Evolutionary conservation across 2,329 filamentous ascomycete species (phyloP).

Genomic region (Metarhizium anisopliae): DNA sequence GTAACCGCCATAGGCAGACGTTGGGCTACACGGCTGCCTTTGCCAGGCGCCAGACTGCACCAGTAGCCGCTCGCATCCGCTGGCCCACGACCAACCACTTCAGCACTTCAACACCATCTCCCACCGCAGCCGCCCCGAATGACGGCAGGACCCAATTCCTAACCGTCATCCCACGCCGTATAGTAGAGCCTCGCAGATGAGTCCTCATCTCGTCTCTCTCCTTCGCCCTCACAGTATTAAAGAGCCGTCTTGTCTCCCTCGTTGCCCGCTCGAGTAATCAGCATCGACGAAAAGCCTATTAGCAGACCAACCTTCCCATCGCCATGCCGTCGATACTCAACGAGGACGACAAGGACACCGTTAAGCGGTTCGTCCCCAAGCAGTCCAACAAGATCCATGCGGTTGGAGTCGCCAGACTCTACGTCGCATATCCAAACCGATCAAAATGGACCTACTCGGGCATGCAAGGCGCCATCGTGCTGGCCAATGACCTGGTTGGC

Average conservation of each 20-base stretch:
- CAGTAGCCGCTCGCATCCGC: not conserved
- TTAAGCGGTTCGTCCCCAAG: constrained; percentile 90
- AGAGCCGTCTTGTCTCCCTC: not conserved
- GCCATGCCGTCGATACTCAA: constrained; percentile 62
- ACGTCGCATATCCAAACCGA: constrained; percentile 81
- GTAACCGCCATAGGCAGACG: not conserved
- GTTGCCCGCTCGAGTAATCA: not conserved
- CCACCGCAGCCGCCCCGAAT: not conserved
- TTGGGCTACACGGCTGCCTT: not conserved
- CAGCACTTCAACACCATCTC: no score
- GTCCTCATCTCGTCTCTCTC: not conserved
- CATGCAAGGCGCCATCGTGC: constrained; percentile 80
- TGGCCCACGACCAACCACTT: not conserved
- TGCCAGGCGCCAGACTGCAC: not conserved
- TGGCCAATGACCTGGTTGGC: constrained; percentile 89
- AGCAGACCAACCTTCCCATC: not conserved
- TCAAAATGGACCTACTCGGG: constrained; percentile 91
- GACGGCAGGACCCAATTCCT: not conserved
- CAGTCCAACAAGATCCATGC: constrained; percentile 95
- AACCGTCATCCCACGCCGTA: not conserved
- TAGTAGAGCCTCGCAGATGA: not conserved
- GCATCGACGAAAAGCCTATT: not conserved
- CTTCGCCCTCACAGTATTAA: not conserved
- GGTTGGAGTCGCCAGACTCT: constrained; percentile 86
- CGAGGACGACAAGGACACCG: constrained; percentile 92